Evolutionary conservation across 1,139 yeast species (phyloP).

Genomic region (Pichiaceae sp.): DNA sequence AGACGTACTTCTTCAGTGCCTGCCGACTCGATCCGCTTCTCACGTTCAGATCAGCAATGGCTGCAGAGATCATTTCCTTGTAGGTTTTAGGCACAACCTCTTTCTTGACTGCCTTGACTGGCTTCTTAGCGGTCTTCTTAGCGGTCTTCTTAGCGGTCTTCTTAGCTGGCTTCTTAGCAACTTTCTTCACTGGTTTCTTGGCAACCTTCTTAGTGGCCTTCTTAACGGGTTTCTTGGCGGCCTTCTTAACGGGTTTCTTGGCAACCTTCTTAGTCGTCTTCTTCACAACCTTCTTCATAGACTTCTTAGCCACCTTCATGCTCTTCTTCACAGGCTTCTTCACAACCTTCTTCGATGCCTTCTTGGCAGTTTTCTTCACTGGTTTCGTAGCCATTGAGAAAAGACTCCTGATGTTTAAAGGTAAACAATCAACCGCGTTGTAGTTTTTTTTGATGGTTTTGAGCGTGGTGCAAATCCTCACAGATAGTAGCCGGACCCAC

Average conservation of each 20-base stretch:
- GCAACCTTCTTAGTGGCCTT: conserved; percentile 23
- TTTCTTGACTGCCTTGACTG: background rate
- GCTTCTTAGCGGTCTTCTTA: conserved; percentile 4
- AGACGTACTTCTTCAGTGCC: conserved; percentile 57
- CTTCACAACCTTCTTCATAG: conserved; percentile 4
- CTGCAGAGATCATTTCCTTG: conserved; percentile 69
- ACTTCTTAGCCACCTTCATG: conserved; percentile 37
- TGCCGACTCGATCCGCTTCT: conserved; percentile 76
- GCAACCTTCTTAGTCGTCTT: conserved; percentile 9
- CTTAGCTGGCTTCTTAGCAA: conserved; percentile 9
- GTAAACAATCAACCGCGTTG: background rate
- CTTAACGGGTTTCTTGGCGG: background rate
- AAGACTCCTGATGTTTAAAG: background rate
- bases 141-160: background rate
- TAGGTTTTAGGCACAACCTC: conserved; percentile 4
- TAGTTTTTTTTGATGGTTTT: background rate
- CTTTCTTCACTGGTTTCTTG: conserved; percentile 20
- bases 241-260: conserved; percentile 16
- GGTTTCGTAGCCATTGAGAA: conserved; percentile 13
- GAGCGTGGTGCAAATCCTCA: background rate
- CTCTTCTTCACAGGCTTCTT: conserved; percentile 32
- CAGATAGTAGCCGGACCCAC: too few relatives aligned
- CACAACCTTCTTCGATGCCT: background rate
- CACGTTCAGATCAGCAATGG: conserved; percentile 64
- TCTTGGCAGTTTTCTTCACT: background rate